A percentile compares a stretch with the other conserved stretches of the same genome.
Conservation (phyloP, 139 green algal genomes). For the Chlamydomonas sp. region DNA sequence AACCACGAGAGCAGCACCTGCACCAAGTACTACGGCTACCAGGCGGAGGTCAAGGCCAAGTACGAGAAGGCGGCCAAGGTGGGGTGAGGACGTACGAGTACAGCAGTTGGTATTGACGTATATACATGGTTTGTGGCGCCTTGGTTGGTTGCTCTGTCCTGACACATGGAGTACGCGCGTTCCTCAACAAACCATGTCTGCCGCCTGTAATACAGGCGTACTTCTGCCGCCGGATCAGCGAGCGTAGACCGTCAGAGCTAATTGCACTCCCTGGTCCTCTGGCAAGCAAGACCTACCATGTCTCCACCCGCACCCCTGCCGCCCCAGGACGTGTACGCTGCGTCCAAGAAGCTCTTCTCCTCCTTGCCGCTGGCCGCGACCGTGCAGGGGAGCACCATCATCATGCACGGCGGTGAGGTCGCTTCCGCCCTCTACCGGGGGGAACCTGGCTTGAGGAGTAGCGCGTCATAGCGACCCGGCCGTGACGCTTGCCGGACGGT, state of each 20-base stretch:
- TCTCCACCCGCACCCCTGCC: neutral
- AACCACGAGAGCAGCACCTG: conserved; percentile 96
- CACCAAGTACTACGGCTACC: conserved; percentile 86
- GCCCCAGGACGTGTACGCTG: conserved; percentile 42
- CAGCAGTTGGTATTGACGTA: too few species aligned
- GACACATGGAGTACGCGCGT: neutral
- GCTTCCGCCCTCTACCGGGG: neutral
- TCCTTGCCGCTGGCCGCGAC: conserved; percentile 81
- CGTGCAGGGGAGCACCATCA: conserved; percentile 72
- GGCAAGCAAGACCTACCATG: neutral
- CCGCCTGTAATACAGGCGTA: neutral
- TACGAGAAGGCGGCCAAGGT: conserved; percentile 35
- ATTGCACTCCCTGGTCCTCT: neutral
- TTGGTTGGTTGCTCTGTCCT: neutral
- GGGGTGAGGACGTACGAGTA: neutral
- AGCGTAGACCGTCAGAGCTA: neutral
- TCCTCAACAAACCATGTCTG: neutral
- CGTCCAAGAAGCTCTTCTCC: conserved; percentile 77
- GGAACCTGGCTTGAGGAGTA: too few species aligned
- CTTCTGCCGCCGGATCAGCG: neutral
- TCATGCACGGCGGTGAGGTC: conserved; percentile 83
- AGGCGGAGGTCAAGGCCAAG: conserved; percentile 58
- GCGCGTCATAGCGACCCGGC: neutral
- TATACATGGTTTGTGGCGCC: too few species aligned
- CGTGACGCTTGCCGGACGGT: neutral